phyloP scores from a whole-genome alignment of 2,329 filamentous ascomycete species.

The Lachnellula subtilissima region DNA sequence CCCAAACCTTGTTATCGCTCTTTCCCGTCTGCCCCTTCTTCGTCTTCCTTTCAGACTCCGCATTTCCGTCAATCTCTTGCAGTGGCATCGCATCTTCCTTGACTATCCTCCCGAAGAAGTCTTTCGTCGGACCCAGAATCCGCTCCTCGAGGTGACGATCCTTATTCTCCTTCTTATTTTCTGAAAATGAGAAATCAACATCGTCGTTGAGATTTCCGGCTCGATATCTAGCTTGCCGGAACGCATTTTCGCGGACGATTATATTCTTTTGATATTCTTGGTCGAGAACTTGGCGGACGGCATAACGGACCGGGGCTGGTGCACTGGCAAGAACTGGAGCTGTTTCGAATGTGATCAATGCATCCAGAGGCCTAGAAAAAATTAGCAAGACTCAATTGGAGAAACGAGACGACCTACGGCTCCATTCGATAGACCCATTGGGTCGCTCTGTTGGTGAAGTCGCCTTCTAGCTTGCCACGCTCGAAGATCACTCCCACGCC shows the following conservation, averaged over 20 bases:
- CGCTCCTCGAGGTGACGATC: constrained; percentile 18
- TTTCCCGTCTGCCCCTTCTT: constrained; percentile 33
- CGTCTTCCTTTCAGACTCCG: constrained; percentile 49
- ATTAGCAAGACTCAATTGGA: constrained; percentile 8
- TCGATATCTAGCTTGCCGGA: constrained; percentile 60
- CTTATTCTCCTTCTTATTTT: constrained; percentile 20
- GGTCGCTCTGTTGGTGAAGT: constrained; percentile 51
- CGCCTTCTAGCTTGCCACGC: constrained; percentile 70
- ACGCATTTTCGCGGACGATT: constrained; percentile 58
- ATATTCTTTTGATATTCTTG: constrained; percentile 79
- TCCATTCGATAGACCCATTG: constrained; percentile 92
- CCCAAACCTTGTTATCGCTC: constrained; percentile 66
- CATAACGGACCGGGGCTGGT: constrained; percentile 76
- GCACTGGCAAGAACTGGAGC: constrained; percentile 47
- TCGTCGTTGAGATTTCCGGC: constrained; percentile 42
- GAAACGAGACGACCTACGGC: constrained; percentile 55
- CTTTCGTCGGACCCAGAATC: constrained; percentile 53
- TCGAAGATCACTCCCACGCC: constrained; percentile 79
- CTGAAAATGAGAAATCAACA: constrained; percentile 23
- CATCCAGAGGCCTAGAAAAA: constrained; percentile 59
- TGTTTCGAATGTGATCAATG: constrained; percentile 70
- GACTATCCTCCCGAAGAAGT: constrained; percentile 81
- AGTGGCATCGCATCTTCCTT: constrained; percentile 39
- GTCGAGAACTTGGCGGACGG: constrained; percentile 87
- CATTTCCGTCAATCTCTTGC: constrained; percentile 39